Percentiles rank a stretch among this genome's conserved stretches.
Evolutionary conservation across 192 early-diverging fungal genomes (phyloP).

Genomic region (Coemansia sp.): DNA sequence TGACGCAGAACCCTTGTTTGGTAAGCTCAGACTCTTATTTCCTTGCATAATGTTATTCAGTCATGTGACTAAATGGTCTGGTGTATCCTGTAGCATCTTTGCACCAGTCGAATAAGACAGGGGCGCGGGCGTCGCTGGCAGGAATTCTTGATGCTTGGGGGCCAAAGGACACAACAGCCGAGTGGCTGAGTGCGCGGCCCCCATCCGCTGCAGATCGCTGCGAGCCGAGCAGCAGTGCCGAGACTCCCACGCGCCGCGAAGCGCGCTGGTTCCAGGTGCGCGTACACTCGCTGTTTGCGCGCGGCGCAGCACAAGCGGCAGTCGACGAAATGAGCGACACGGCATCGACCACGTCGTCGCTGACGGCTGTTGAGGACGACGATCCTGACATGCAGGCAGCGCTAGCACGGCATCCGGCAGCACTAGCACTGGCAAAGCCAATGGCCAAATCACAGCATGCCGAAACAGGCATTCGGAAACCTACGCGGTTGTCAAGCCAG

Average conservation of each 20-base stretch:
- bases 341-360: neutral
- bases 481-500: neutral
- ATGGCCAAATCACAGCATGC: neutral
- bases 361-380: neutral
- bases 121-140: conserved; percentile 14
- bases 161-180: neutral
- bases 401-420: conserved; percentile 14
- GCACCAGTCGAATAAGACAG: conserved; percentile 11
- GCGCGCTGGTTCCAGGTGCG: conserved; percentile 12
- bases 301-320: neutral
- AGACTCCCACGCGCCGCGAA: neutral
- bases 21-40: conserved; percentile 12
- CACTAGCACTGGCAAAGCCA: conserved; percentile 9
- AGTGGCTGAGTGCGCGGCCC: conserved; percentile 7
- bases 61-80: neutral
- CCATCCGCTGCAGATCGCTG: neutral
- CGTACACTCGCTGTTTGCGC: conserved; percentile 14
- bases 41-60: neutral
- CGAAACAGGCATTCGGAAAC: neutral
- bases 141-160: conserved; percentile 14
- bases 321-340: conserved; percentile 2
- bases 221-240: neutral
- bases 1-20: conserved; percentile 8
- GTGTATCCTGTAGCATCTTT: conserved; percentile 8
- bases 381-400: conserved; percentile 1